Evolutionary conservation across 139 green algal species (phyloP).

Genomic region (Pedinophyceae sp.): DNA sequence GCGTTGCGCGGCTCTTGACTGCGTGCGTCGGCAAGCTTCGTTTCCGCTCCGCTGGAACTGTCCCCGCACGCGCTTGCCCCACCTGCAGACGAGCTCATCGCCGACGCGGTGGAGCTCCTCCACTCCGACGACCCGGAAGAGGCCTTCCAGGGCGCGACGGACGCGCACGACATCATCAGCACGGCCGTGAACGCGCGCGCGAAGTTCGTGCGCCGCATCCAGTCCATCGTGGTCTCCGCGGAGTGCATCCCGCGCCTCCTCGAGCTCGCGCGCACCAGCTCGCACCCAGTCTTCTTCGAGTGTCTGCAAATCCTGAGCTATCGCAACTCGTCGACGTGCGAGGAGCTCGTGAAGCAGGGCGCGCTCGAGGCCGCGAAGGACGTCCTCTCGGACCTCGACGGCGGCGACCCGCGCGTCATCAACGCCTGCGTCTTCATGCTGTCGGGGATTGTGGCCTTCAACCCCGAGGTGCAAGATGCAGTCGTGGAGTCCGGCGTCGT

Average conservation of each 20-base stretch:
- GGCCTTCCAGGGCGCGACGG: neutral
- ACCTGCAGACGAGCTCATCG: no score
- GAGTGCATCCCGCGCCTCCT: neutral
- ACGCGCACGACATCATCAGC: neutral
- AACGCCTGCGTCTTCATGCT: slow-evolving; percentile 20
- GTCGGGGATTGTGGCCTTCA: slow-evolving; percentile 19
- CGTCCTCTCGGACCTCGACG: neutral
- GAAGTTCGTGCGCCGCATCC: neutral
- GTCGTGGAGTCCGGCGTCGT: slow-evolving; percentile 16
- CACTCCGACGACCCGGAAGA: no score
- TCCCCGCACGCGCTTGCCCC: no score
- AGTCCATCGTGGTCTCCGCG: neutral
- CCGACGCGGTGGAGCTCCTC: no score
- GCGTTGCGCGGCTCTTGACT: no score
- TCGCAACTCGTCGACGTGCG: neutral
- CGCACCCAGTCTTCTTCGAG: neutral
- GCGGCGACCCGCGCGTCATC: neutral
- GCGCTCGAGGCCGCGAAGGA: neutral
- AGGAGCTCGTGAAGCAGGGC: neutral
- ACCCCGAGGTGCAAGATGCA: slow-evolving; percentile 9
- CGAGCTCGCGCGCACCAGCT: neutral
- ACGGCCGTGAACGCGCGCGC: neutral
- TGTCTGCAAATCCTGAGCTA: neutral
- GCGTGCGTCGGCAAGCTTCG: no score
- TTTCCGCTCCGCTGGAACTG: no score